phyloP scores from a whole-genome alignment of 1,284 basidiomycete species.

The Ustilago xerochloae region DNA sequence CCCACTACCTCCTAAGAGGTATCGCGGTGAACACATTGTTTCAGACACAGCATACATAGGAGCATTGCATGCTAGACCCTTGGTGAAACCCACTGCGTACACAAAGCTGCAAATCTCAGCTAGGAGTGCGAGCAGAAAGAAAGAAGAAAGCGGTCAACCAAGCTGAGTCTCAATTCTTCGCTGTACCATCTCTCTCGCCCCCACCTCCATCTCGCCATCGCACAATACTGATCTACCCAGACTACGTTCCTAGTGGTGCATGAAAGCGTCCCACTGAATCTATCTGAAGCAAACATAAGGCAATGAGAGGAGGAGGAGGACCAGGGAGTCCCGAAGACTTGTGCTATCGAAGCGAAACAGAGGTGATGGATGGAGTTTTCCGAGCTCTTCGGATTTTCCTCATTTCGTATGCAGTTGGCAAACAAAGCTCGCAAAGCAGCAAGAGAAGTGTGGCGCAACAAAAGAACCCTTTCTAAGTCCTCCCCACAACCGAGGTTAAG shows the following conservation, averaged over 20 bases:
- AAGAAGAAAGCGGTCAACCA: no score
- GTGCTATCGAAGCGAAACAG: neutral
- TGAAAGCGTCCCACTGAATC: no score
- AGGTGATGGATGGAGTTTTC: neutral
- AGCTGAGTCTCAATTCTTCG: no score
- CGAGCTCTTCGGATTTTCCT: neutral
- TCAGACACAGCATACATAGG: neutral
- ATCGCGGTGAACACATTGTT: no score
- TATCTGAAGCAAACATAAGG: no score
- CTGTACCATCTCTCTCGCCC: no score
- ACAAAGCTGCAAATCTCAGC: neutral
- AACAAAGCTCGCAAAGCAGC: neutral
- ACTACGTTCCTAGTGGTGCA: no score
- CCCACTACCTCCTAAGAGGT: no score
- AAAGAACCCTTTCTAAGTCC: neutral
- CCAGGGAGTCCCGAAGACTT: neutral
- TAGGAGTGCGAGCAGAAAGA: neutral
- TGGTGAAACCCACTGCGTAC: neutral
- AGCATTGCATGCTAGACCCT: no score
- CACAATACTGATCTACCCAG: no score
- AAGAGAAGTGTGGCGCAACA: neutral
- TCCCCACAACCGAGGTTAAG: neutral
- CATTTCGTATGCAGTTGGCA: neutral
- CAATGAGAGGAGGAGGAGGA: neutral
- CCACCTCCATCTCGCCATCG: neutral